Conservation (phyloP, 495 filamentous ascomycete species). For the Talaromyces liani region DNA sequence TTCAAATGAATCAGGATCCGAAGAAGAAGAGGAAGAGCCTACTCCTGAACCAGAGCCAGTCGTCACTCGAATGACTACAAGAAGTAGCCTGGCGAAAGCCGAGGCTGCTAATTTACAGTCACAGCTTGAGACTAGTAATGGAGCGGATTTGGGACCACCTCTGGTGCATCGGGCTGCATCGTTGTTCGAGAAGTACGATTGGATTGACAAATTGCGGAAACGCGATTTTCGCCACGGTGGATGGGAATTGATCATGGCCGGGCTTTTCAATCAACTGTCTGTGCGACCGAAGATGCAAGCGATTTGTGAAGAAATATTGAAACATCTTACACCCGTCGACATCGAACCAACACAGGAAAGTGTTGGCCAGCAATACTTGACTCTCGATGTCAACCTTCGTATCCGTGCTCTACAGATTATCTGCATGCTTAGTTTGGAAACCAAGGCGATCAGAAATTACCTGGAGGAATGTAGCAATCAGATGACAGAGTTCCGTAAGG, state of each 20-base stretch:
- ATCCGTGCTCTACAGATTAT: slow-evolving; percentile 77
- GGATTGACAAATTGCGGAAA: slow-evolving; percentile 75
- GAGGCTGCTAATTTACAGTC: slow-evolving; percentile 60
- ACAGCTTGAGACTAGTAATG: slow-evolving; percentile 30
- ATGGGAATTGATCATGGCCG: slow-evolving; percentile 86
- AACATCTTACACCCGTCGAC: slow-evolving; percentile 70
- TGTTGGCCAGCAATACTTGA: slow-evolving; percentile 59
- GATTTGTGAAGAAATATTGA: slow-evolving; percentile 71
- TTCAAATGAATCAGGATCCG: slow-evolving; percentile 52
- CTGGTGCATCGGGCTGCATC: slow-evolving; percentile 71
- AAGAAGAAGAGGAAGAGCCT: slow-evolving; percentile 42
- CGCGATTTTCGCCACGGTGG: slow-evolving; percentile 86
- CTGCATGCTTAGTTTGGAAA: slow-evolving; percentile 78
- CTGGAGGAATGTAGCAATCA: slow-evolving; percentile 84
- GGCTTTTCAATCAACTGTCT: slow-evolving; percentile 77
- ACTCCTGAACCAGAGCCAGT: slow-evolving; percentile 56
- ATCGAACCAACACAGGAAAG: slow-evolving; percentile 65
- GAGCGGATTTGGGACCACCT: slow-evolving; percentile 24
- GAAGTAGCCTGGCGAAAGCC: slow-evolving; percentile 75
- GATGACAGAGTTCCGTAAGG: slow-evolving; percentile 89
- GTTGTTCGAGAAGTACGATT: slow-evolving; percentile 57
- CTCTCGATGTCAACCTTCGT: slow-evolving; percentile 74
- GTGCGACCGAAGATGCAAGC: slow-evolving; percentile 59
- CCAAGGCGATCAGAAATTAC: slow-evolving; percentile 74
- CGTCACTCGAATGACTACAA: slow-evolving; percentile 62